Evolutionary conservation across 2,329 filamentous ascomycete genomes (phyloP).

Genomic region (Thelonectria rubi): DNA sequence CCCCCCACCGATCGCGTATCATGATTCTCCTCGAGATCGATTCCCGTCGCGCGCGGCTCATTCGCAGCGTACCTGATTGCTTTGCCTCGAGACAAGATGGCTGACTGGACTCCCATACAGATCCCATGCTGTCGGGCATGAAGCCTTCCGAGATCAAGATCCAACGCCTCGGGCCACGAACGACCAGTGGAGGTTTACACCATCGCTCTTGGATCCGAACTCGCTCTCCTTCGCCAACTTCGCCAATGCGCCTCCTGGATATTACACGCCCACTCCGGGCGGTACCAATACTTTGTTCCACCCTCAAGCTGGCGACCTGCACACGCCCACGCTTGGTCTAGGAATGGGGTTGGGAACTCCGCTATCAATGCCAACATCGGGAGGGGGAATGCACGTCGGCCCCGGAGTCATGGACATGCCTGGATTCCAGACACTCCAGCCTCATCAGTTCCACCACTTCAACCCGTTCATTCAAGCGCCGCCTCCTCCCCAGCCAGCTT

Average conservation of each 20-base stretch:
- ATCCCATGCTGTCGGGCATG: slow-evolving; percentile 38
- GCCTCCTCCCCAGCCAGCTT: slow-evolving; percentile 66
- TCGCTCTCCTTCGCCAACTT: slow-evolving; percentile 83
- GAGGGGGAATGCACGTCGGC: slow-evolving; percentile 69
- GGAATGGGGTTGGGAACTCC: slow-evolving; percentile 83
- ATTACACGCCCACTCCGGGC: slow-evolving; percentile 88
- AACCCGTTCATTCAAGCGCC: slow-evolving; percentile 76
- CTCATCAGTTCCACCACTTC: slow-evolving; percentile 71
- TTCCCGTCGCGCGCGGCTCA: neutral
- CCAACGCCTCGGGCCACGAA: slow-evolving; percentile 81
- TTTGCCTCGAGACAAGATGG: neutral
- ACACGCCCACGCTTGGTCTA: slow-evolving; percentile 80
- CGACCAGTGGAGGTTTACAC: slow-evolving; percentile 88
- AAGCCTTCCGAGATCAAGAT: slow-evolving; percentile 73
- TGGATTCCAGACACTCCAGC: slow-evolving; percentile 70
- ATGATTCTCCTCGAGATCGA: neutral
- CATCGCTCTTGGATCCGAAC: slow-evolving; percentile 86
- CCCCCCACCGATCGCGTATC: neutral
- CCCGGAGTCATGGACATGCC: slow-evolving; percentile 69
- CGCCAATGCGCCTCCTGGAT: slow-evolving; percentile 80
- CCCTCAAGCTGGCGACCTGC: slow-evolving; percentile 83
- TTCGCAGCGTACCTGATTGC: no score
- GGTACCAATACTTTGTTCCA: slow-evolving; percentile 84
- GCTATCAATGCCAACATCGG: slow-evolving; percentile 77
- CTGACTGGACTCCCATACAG: slow-evolving; percentile 33